A percentile compares a stretch with the other conserved stretches of the same genome.
These are phyloP conservation scores for Lasiosphaeriaceae sp. DNA, from an alignment of 495 filamentous ascomycete genomes.

Conservation along the genomic window DNA sequence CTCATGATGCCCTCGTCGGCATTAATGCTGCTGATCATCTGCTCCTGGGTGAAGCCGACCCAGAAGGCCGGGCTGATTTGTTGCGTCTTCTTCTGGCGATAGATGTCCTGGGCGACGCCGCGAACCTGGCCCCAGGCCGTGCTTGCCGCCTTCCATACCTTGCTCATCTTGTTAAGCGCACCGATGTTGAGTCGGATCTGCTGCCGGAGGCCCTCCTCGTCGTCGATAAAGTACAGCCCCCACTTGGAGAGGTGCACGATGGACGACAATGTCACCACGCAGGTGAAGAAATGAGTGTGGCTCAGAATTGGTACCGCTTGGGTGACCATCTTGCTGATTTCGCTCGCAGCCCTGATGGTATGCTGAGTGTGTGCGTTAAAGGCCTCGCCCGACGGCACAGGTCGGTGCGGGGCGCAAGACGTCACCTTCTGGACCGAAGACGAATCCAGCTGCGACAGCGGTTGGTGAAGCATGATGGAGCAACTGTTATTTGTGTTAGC, in stretches of 20 bases:
- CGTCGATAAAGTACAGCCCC: slow-evolving; percentile 52
- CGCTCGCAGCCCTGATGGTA: slow-evolving; percentile 71
- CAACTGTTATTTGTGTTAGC: slow-evolving; percentile 23
- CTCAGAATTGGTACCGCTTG: slow-evolving; percentile 67
- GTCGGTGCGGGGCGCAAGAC: slow-evolving; percentile 53
- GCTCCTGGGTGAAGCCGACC: slow-evolving; percentile 49
- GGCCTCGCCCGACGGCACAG: slow-evolving; percentile 51
- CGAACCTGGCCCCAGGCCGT: slow-evolving; percentile 71
- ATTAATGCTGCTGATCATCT: slow-evolving; percentile 51
- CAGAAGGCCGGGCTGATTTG: slow-evolving; percentile 49
- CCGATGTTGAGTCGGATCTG: slow-evolving; percentile 78
- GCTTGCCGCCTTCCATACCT: slow-evolving; percentile 74
- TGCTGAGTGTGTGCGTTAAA: slow-evolving; percentile 74
- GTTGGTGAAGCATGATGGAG: slow-evolving; percentile 73
- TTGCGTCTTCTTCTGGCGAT: slow-evolving; percentile 52
- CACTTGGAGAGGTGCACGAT: slow-evolving; percentile 60
- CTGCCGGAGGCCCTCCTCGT: slow-evolving; percentile 72
- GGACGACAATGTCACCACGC: slow-evolving; percentile 67
- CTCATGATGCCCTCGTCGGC: slow-evolving; percentile 53
- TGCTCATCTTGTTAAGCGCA: slow-evolving; percentile 67
- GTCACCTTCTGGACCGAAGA: slow-evolving; percentile 51
- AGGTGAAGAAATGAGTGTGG: slow-evolving; percentile 89
- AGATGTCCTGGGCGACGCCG: slow-evolving; percentile 64
- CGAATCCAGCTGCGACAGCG: slow-evolving; percentile 58
- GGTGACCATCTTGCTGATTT: slow-evolving; percentile 72